Conservation (phyloP, 78 protist species). For the Dictyostelium intermedium region DNA sequence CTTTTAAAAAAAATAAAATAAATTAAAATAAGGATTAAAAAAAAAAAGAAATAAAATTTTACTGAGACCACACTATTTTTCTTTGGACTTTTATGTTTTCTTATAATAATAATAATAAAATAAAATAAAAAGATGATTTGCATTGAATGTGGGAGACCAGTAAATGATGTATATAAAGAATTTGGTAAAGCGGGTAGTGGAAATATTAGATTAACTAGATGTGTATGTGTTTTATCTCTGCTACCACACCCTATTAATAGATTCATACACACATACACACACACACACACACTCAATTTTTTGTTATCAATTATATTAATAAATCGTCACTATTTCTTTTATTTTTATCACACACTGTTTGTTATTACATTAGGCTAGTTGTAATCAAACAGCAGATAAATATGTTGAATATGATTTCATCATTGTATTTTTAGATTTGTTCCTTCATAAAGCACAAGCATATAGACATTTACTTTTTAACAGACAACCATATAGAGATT, state of each 20-base stretch:
- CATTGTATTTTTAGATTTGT: conserved; percentile 73
- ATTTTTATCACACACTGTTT: too few relatives aligned
- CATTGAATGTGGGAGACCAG: conserved; percentile 72
- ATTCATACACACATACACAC: too few relatives aligned
- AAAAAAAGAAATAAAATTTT: too few relatives aligned
- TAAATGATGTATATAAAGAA: conserved; percentile 72
- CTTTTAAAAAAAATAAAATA: too few relatives aligned
- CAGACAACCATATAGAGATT: conserved; percentile 52
- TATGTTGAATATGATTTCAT: conserved; percentile 81
- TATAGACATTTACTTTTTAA: conserved; percentile 74
- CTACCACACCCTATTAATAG: neutral
- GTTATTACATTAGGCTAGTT: neutral
- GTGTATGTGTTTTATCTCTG: conserved; percentile 7
- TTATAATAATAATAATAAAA: neutral
- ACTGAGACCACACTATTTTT: too few relatives aligned
- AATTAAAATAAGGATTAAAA: too few relatives aligned
- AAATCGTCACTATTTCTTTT: too few relatives aligned
- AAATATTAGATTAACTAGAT: conserved; percentile 58
- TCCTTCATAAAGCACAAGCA: conserved; percentile 70
- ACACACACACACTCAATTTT: neutral
- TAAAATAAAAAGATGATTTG: conserved; percentile 33
- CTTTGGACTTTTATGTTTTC: too few relatives aligned
- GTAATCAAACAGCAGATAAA: conserved; percentile 77
- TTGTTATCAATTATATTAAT: neutral
- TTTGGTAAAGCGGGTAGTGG: conserved; percentile 77